Conservation (phyloP, 768 basidiomycete species). For the Lactarius deliciosus region DNA sequence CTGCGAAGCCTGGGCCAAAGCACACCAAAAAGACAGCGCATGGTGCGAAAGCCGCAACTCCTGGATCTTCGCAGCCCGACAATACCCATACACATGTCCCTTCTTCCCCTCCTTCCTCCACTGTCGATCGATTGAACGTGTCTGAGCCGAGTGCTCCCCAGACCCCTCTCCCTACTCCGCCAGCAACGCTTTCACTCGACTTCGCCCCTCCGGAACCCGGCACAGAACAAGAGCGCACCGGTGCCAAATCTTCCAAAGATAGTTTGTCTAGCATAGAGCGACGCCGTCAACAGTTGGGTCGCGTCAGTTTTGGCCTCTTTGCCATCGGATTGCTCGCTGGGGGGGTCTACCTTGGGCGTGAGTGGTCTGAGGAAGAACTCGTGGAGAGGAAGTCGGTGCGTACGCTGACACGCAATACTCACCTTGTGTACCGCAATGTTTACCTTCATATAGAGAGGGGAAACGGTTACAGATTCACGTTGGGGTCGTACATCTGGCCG, state of each 20-base stretch:
- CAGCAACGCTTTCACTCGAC: conserved; percentile 44
- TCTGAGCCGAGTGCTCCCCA: conserved; percentile 1
- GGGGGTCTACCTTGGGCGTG: conserved; percentile 67
- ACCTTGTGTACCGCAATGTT: conserved; percentile 5
- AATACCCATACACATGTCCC: not conserved
- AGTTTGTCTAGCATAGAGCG: conserved; percentile 78
- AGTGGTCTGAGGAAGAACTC: conserved; percentile 76
- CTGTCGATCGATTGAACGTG: conserved; percentile 5
- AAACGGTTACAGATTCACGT: conserved; percentile 59
- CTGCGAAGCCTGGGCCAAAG: not conserved
- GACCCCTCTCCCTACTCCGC: conserved; percentile 41
- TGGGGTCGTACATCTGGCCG: conserved; percentile 65
- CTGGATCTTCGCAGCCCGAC: conserved; percentile 4
- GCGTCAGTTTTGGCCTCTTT: conserved; percentile 54
- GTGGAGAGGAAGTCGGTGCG: conserved; percentile 61
- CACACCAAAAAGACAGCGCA: conserved; percentile 14
- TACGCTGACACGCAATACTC: conserved; percentile 16
- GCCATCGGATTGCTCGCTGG: conserved; percentile 56
- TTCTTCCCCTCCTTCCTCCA: not conserved
- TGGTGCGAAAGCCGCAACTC: not conserved
- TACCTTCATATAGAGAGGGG: conserved; percentile 45
- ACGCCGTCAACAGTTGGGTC: conserved; percentile 55
- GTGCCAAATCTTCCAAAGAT: conserved; percentile 76
- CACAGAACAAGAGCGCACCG: conserved; percentile 56
- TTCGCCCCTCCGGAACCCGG: conserved; percentile 49